Conservation (phyloP, 164 flowering plant species). For the Pachysandra terminalis region DNA sequence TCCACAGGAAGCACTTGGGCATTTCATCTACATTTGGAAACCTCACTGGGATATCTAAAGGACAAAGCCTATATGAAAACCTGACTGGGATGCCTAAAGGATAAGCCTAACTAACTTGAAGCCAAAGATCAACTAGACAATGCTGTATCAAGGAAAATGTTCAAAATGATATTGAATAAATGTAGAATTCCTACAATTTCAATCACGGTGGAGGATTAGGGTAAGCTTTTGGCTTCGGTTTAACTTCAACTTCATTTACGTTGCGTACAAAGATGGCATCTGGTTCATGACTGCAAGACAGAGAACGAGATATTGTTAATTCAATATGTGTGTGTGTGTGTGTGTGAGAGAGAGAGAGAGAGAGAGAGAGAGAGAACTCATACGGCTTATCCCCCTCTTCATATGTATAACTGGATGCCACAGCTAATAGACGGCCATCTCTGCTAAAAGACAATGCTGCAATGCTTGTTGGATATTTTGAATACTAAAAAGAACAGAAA, state of each 20-base stretch:
- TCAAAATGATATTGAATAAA: neutral
- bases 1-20: neutral
- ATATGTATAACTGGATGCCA: constrained; percentile 89
- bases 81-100: neutral
- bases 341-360: neutral
- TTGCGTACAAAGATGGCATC: constrained; percentile 87
- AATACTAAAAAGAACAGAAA: constrained; percentile 41
- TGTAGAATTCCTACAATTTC: neutral
- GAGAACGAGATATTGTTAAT: neutral
- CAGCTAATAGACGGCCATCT: constrained; percentile 87
- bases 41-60: neutral
- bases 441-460: constrained; percentile 92
- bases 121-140: neutral
- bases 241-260: constrained; percentile 89
- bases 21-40: neutral
- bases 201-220: constrained; percentile 46
- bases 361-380: constrained; percentile 18
- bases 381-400: constrained; percentile 94
- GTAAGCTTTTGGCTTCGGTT: constrained; percentile 86
- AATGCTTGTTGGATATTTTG: constrained; percentile 81
- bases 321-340: neutral
- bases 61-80: neutral
- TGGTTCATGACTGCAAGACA: constrained; percentile 78
- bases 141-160: neutral
- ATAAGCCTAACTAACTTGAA: too few species aligned